Evolutionary conservation across 1,284 basidiomycete species (phyloP).

Genomic region (Cutaneotrichosporon mucoides): DNA sequence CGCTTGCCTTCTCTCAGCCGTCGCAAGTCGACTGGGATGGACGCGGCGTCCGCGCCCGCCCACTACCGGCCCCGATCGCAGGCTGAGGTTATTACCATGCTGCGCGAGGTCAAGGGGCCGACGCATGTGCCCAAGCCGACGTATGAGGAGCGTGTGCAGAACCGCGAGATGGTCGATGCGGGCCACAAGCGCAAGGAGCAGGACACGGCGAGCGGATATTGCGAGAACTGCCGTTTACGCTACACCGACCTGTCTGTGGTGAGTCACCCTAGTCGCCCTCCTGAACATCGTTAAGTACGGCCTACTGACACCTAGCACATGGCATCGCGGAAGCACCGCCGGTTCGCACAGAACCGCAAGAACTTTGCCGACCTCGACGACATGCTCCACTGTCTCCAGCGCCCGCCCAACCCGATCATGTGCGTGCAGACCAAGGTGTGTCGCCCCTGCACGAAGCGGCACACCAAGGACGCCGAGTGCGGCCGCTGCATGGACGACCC

Average conservation of each 20-base stretch:
- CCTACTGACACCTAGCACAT: no score
- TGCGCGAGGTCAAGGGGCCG: conserved; percentile 29
- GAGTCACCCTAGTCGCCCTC: conserved; percentile 35
- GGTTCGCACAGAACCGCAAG: conserved; percentile 73
- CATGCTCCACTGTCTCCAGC: conserved; percentile 68
- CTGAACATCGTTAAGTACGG: no score
- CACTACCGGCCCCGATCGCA: conserved; percentile 40
- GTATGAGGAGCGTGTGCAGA: conserved; percentile 30
- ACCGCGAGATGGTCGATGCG: conserved; percentile 36
- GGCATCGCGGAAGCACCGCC: conserved; percentile 68
- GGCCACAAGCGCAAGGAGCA: conserved; percentile 58
- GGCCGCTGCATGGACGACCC: conserved; percentile 20
- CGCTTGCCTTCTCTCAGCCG: conserved; percentile 2
- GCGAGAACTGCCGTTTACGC: conserved; percentile 90
- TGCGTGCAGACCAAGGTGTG: conserved; percentile 18
- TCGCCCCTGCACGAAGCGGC: conserved; percentile 21
- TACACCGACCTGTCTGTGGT: conserved; percentile 86
- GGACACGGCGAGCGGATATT: conserved; percentile 82
- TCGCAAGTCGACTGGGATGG: conserved; percentile 17
- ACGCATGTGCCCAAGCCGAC: conserved; percentile 22
- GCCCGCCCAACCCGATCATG: conserved; percentile 55
- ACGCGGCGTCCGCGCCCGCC: conserved; percentile 7
- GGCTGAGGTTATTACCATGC: conserved; percentile 38
- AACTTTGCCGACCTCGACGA: conserved; percentile 82
- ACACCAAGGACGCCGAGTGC: conserved; percentile 21